Base-by-base conservation (phyloP, 768 basidiomycete species). In the Cyclocybe cylindracea region DNA sequence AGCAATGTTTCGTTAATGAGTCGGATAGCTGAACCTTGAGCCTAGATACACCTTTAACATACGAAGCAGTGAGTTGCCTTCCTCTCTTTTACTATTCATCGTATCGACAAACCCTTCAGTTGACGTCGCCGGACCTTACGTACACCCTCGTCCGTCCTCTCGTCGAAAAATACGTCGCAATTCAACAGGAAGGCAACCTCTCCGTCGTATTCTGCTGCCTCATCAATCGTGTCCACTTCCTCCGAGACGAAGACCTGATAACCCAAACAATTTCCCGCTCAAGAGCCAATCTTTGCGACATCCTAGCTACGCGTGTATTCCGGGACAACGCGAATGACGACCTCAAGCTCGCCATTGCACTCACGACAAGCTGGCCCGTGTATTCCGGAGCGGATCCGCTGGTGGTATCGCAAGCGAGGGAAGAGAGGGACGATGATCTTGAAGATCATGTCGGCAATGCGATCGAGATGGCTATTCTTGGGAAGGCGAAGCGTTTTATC, bases 61-160 rank as follows among this genome's bases (percentile, higher is more conserved):
- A 87, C 55, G 91, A 93, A 58, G 86, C 89, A 16, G 89, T 91
- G 52, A 58, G 86, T 73, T 11, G 24, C 42, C 3, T 2, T 14
- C 36, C 19, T 42, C 2, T 5, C n/a, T 35, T 48, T 1, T 24
- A 35, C 33, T 3, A 44, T 7, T 2, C 11, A 39, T 41, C 24
- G 33, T 51, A 14, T 47, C 52, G 35, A 38, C 35, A 10, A 41
- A 29, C 48, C 36, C 48, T 46, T 11, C 68, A 95, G 86, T 75
- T 97, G 40, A 80, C 79, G 1, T 86, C 87, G 1, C 91, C 95
- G 2, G 95, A 98, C 66, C 79, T 94, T 34, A 93, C 89, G 1
- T 97, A 97, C 65, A 89, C 91, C 1, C 85, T 98, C 55, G 78
- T 96, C 48, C 87, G 86, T 35, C 95, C 95, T 0, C 77, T 98